Percentiles rank a stretch among this genome's conserved stretches.
Evolutionary conservation across 2,329 filamentous ascomycete genomes (phyloP).

Genomic region (Calonectria crousiana): DNA sequence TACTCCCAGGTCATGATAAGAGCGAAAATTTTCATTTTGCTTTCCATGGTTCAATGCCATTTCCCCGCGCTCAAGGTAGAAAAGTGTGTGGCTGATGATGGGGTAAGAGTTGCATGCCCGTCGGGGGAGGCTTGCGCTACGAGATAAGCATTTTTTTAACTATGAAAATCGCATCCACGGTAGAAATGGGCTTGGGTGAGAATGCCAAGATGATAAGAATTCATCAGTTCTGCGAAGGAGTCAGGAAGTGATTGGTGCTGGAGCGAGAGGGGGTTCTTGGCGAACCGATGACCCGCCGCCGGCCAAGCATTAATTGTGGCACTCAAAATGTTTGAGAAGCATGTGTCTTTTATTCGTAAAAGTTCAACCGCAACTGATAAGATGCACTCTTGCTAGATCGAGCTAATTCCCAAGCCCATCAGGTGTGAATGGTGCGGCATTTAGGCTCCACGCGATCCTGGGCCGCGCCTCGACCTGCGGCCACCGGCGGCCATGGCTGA

Average conservation of each 20-base stretch:
- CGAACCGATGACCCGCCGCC: not conserved
- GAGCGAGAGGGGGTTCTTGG: not conserved
- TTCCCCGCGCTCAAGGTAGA: not conserved
- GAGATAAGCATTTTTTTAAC: constrained; percentile 1
- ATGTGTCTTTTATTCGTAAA: not conserved
- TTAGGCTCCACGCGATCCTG: not conserved
- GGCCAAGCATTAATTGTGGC: not conserved
- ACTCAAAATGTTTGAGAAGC: not conserved
- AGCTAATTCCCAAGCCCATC: not conserved
- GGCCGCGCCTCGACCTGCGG: not conserved
- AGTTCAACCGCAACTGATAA: not conserved
- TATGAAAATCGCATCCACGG: not conserved
- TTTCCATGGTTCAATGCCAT: not conserved
- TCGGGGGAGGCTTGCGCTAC: constrained; percentile 1
- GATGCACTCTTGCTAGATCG: not conserved
- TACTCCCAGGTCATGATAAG: not conserved
- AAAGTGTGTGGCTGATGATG: not conserved
- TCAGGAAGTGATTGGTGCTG: not conserved
- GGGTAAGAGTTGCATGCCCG: not conserved
- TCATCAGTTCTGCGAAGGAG: not conserved
- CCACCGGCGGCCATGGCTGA: constrained; percentile 4
- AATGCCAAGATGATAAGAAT: constrained; percentile 10
- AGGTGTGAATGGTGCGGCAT: not conserved
- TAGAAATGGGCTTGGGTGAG: not conserved
- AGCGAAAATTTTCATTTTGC: not conserved